Conservation (phyloP, 805 yeast species). For the Debaryomyces castellii region DNA sequence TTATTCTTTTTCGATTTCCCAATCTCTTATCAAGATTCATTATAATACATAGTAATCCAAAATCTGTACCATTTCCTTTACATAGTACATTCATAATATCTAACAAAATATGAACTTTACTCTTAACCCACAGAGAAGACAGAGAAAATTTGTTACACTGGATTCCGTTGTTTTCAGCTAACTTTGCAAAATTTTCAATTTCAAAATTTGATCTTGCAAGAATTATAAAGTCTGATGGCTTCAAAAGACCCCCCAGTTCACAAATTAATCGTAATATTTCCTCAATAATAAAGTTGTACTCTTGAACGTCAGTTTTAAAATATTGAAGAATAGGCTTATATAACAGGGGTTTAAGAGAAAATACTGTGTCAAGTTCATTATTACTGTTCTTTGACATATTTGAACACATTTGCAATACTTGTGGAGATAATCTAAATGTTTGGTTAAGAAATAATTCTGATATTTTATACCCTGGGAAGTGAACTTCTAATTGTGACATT, state of each 20-base stretch:
- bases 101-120: slow-evolving; percentile 43
- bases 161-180: slow-evolving; percentile 36
- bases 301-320: slow-evolving; percentile 28
- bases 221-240: slow-evolving; percentile 51
- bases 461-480: slow-evolving; percentile 18
- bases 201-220: slow-evolving; percentile 54
- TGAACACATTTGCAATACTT: slow-evolving; percentile 47
- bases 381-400: slow-evolving; percentile 11
- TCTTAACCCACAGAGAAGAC: slow-evolving; percentile 52
- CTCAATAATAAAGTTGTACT: slow-evolving; percentile 39
- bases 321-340: slow-evolving; percentile 21
- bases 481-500: slow-evolving; percentile 21
- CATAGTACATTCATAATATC: slow-evolving; percentile 47
- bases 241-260: slow-evolving; percentile 41
- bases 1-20: slow-evolving; percentile 22
- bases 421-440: slow-evolving; percentile 63
- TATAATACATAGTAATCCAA: slow-evolving; percentile 29
- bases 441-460: slow-evolving; percentile 42
- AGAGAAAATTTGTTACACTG: slow-evolving; percentile 43
- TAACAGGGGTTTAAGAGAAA: slow-evolving; percentile 17
- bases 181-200: slow-evolving; percentile 36
- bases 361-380: slow-evolving; percentile 1
- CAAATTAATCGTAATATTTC: slow-evolving; percentile 45
- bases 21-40: slow-evolving; percentile 21
- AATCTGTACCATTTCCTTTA: slow-evolving; percentile 30